Evolutionary conservation across 495 filamentous ascomycete species (phyloP), one percentile per base, ranked within the genome.

Genomic region (Hypoxylon crocopeplum): DNA sequence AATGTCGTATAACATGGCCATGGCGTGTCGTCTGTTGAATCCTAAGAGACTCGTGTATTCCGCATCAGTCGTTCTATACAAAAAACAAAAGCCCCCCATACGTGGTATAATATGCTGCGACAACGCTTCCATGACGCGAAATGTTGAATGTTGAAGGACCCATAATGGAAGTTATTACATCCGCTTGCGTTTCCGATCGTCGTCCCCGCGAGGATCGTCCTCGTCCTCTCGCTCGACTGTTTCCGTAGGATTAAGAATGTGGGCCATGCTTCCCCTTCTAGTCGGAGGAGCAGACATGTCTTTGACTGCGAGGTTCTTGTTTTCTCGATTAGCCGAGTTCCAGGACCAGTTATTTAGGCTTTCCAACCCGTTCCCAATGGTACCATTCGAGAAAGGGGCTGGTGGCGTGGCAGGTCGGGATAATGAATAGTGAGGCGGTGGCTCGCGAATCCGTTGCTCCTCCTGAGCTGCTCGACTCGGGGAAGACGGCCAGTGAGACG

Each of bases 401-500:
- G 88, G 88, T 3, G 91, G 90, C 2, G 88, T 92, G 8, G 83
- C 83, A 44, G 93, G 90, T 13, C 89, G 82, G 8, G 89, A 93
- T 36, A 96, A 82, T 51, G 93, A 89, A 72, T 96, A 97, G 52
- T 85, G 84, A 30, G 90, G 90, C 40, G 96, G 83, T 8, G 87
- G 86, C 57, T 95, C 90, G 22, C 88, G 88, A 27, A 94, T 82
- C 38, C 90, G 88, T 64, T 93, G 90, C 63, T 93, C 90, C 53
- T 86, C 89, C 5, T 79, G 78, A 12, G 79, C 51, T 12, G 62
- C 83, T 25, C 90, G 83, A 68, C 82, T 89, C 13, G 93, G 93
- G 12, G 91, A 94, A 1, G 91, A 88, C 2, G 93, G 92, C 91
- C 92, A 97, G 44, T 90, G 88, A 19, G 84, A 71, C 7, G 86